Evolutionary conservation across 495 filamentous ascomycete genomes (phyloP).

Genomic region (Podospora pseudocomata): DNA sequence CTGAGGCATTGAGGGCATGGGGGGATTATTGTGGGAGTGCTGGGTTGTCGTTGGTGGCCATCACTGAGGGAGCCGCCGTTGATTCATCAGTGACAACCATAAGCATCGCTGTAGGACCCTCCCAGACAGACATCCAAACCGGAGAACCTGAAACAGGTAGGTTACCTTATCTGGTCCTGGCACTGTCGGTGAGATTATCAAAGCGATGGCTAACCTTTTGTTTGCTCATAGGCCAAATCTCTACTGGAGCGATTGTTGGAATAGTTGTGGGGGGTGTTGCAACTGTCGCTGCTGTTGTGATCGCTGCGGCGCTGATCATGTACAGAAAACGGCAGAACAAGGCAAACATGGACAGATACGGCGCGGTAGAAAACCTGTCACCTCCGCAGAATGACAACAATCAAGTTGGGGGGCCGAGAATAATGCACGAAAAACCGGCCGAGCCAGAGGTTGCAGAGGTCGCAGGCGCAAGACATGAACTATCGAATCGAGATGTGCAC

Average conservation of each 20-base stretch:
- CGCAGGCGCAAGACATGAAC: background rate
- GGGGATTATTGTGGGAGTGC: constrained; percentile 6
- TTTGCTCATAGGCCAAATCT: background rate
- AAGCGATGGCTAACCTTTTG: background rate
- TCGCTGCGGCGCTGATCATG: background rate
- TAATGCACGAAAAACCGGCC: background rate
- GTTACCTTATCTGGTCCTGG: too few relatives aligned
- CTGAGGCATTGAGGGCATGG: background rate
- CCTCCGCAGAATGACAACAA: background rate
- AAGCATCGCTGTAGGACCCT: background rate
- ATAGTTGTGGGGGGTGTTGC: background rate
- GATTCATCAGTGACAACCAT: background rate
- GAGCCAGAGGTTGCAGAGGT: constrained; percentile 3
- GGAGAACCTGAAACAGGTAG: background rate
- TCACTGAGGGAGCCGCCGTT: background rate
- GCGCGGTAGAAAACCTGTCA: background rate
- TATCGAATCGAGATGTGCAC: background rate
- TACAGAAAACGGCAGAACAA: background rate
- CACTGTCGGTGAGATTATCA: too few relatives aligned
- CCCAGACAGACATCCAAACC: background rate
- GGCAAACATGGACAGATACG: background rate
- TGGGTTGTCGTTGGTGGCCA: background rate
- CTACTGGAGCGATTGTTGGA: constrained; percentile 1
- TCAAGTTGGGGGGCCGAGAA: background rate
- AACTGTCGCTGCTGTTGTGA: background rate